These are phyloP conservation scores for Cryptosporidium viatorum DNA, from an alignment of 169 alveolate genomes.

Conservation along the genomic window DNA sequence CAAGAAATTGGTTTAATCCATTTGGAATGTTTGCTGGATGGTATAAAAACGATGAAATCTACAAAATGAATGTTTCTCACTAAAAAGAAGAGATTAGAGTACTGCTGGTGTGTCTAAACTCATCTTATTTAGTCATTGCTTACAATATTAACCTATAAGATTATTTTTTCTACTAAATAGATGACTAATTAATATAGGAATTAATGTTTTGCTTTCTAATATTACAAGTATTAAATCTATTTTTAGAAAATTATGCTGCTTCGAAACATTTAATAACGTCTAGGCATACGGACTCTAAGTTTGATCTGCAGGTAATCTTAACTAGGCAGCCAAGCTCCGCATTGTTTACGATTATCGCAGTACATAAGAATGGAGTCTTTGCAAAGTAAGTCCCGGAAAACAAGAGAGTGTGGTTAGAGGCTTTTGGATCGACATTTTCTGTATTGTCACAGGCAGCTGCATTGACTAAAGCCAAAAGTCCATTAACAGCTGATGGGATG, in stretches of 20 bases:
- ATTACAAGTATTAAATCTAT: not conserved
- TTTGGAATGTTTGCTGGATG: not conserved
- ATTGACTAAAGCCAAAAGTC: constrained; percentile 77
- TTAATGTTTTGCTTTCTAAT: constrained; percentile 11
- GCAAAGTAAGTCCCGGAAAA: constrained; percentile 78
- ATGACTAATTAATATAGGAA: constrained; percentile 5
- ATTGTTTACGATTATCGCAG: constrained; percentile 77
- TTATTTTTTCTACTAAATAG: constrained; percentile 34
- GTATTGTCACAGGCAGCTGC: constrained; percentile 78
- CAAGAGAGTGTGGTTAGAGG: constrained; percentile 77
- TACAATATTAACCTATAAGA: constrained; percentile 1
- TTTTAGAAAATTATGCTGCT: constrained; percentile 18
- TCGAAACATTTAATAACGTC: constrained; percentile 76
- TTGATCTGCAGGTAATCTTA: constrained; percentile 79
- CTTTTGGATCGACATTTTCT: constrained; percentile 72
- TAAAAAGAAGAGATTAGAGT: not conserved
- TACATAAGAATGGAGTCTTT: constrained; percentile 76
- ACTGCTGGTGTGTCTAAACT: constrained; percentile 21
- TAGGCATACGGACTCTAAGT: constrained; percentile 70
- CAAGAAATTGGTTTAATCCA: constrained; percentile 31
- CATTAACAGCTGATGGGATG: constrained; percentile 79
- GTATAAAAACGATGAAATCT: constrained; percentile 1
- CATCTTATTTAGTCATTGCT: too few relatives aligned
- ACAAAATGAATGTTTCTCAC: not conserved
- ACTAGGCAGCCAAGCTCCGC: constrained; percentile 80